phyloP scores from a whole-genome alignment of 176 grass and related monocot genomes.

The Pontederia crassipes region DNA sequence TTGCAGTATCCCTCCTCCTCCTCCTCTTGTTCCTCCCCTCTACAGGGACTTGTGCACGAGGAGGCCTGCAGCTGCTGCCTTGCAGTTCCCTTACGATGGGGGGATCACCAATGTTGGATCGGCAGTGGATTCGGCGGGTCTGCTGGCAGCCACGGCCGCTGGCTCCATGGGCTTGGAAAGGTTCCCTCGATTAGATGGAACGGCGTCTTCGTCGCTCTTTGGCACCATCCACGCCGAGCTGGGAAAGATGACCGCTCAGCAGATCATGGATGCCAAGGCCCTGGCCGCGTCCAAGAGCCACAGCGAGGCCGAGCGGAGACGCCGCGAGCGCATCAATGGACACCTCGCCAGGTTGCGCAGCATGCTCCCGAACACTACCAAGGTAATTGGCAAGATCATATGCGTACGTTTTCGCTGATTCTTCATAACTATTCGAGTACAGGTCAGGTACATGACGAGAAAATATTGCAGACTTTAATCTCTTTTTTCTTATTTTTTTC shows the following conservation, averaged over 20 bases:
- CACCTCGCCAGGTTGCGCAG: conserved; percentile 21
- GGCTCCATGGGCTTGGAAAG: neutral
- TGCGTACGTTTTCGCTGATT: too few species aligned
- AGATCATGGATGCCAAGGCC: conserved; percentile 27
- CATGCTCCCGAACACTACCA: conserved; percentile 24
- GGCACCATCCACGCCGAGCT: conserved; percentile 10
- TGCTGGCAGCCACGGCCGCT: neutral
- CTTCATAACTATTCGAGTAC: too few species aligned
- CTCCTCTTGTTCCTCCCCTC: neutral
- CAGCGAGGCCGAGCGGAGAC: conserved; percentile 28
- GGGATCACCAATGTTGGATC: neutral
- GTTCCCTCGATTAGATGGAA: neutral
- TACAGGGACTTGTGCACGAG: neutral
- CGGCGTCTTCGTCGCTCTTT: neutral
- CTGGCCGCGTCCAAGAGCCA: conserved; percentile 25
- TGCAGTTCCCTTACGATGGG: neutral
- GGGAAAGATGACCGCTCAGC: conserved; percentile 11
- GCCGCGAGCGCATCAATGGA: conserved; percentile 25
- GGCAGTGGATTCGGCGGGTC: neutral
- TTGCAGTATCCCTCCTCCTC: neutral
- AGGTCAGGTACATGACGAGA: too few species aligned
- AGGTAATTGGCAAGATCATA: neutral
- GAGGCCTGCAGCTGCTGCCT: neutral
- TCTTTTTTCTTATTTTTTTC: too few species aligned
- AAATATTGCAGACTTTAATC: too few species aligned